Conservation (phyloP, 2,329 filamentous ascomycete genomes). For the Colletotrichum sojae region DNA sequence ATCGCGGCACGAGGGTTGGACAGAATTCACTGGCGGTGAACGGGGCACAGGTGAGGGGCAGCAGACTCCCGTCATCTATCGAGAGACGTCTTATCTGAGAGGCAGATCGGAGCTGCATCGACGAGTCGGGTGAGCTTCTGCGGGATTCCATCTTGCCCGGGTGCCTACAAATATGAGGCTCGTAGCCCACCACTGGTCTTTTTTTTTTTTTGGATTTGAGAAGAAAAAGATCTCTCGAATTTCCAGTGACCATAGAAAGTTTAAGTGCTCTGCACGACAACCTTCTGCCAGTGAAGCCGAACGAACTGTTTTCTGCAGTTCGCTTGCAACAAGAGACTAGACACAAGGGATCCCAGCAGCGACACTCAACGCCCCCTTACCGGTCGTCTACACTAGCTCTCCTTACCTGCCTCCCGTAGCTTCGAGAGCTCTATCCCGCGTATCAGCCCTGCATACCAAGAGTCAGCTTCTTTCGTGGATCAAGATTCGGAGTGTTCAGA, state of each 20-base stretch:
- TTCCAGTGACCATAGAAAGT: neutral
- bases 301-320: neutral
- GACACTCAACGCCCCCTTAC: neutral
- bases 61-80: constrained; percentile 18
- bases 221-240: neutral
- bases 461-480: no score
- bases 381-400: no score
- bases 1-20: constrained; percentile 34
- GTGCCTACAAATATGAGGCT: constrained; percentile 25
- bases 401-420: neutral
- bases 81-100: constrained; percentile 33
- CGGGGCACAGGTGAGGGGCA: constrained; percentile 10
- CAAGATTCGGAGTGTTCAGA: neutral
- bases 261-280: neutral
- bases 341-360: constrained; percentile 8
- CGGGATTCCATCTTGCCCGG: constrained; percentile 22
- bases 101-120: constrained; percentile 18
- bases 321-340: neutral
- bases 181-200: constrained; percentile 6
- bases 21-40: constrained; percentile 32
- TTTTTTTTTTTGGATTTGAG: no score
- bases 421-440: neutral
- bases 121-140: constrained; percentile 13
- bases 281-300: neutral
- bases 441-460: no score